phyloP scores from a whole-genome alignment of 495 filamentous ascomycete species.

The Beverwykella pulmonaria region DNA sequence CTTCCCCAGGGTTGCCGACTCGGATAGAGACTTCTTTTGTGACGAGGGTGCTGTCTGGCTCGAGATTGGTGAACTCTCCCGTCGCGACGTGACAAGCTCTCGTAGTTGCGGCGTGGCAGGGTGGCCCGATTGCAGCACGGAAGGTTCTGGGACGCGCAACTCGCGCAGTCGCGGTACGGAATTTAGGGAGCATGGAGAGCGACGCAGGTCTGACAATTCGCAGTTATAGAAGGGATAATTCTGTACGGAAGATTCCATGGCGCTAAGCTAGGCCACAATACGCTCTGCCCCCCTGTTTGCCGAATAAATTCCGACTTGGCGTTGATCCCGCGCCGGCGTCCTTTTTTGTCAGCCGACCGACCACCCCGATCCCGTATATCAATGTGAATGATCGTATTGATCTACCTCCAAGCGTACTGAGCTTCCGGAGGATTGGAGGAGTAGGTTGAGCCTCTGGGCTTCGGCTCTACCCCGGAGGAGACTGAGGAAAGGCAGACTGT shows the following conservation, averaged over 20 bases:
- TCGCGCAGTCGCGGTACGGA: neutral
- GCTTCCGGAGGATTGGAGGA: no score
- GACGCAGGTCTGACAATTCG: neutral
- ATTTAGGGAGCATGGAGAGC: conserved; percentile 1
- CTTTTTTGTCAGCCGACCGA: no score
- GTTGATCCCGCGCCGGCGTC: no score
- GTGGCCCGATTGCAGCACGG: conserved; percentile 7
- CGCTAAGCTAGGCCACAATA: neutral
- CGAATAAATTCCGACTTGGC: conserved; percentile 1
- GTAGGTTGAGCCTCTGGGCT: no score
- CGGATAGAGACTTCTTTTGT: conserved; percentile 21
- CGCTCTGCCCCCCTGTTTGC: neutral
- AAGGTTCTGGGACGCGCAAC: neutral
- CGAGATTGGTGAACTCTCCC: conserved; percentile 20
- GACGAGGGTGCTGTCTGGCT: conserved; percentile 12
- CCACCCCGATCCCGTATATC: no score
- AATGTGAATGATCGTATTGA: no score
- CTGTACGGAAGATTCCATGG: neutral
- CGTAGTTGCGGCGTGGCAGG: conserved; percentile 17
- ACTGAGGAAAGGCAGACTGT: no score
- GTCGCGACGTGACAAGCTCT: conserved; percentile 20
- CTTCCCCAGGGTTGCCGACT: conserved; percentile 25
- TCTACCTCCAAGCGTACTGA: no score
- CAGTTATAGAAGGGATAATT: neutral
- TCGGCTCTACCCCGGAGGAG: no score